A percentile compares a stretch with the other conserved stretches of the same genome.
Conservation (phyloP, 1,284 basidiomycete species). For the Heterobasidion irregulare region DNA sequence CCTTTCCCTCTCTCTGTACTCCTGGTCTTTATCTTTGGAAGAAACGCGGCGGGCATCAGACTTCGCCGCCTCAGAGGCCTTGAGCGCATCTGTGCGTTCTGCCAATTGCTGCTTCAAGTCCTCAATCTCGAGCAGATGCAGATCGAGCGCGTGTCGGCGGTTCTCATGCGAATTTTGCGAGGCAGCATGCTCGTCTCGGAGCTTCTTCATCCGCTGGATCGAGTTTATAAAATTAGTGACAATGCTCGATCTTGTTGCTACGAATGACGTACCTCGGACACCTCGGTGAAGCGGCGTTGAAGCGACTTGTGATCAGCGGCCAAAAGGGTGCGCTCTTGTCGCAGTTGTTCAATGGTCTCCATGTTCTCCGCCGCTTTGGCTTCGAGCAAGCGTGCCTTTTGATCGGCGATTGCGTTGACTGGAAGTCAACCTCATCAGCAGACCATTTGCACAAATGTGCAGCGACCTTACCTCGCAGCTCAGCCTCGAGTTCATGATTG, state of each 20-base stretch:
- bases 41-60: constrained; percentile 50
- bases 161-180: constrained; percentile 64
- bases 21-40: constrained; percentile 40
- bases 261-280: constrained; percentile 46
- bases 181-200: constrained; percentile 49
- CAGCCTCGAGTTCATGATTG: constrained; percentile 58
- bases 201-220: constrained; percentile 45
- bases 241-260: not conserved
- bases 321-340: constrained; percentile 64
- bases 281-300: constrained; percentile 53
- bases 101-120: constrained; percentile 59
- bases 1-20: constrained; percentile 25
- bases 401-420: constrained; percentile 58
- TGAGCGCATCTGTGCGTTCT: constrained; percentile 55
- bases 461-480: constrained; percentile 44
- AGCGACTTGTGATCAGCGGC: constrained; percentile 60
- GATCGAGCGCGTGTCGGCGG: constrained; percentile 63
- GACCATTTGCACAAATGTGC: not conserved
- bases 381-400: constrained; percentile 60
- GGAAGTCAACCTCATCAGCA: not conserved
- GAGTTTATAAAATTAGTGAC: constrained; percentile 1
- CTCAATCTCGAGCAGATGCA: constrained; percentile 62
- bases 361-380: constrained; percentile 55
- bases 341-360: constrained; percentile 59
- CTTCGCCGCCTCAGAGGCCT: constrained; percentile 51